Percentiles rank a stretch among this genome's conserved stretches.
Evolutionary conservation across 106 monocot species (phyloP).

Genomic region (Chionographis japonica): DNA sequence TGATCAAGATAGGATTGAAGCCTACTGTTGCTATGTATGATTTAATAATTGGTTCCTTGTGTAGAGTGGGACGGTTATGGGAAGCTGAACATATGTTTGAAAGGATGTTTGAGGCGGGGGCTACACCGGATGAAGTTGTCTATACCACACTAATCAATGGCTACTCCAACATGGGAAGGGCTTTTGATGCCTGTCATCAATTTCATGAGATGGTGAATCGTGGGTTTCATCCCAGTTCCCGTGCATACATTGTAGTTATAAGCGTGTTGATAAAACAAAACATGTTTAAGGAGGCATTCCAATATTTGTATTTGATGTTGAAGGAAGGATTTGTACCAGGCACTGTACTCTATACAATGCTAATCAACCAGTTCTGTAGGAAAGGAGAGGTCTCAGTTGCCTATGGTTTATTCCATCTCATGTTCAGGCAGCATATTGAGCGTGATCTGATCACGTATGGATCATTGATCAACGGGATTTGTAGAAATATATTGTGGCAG

Average conservation of each 20-base stretch:
- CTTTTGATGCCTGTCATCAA: slow-evolving; percentile 3
- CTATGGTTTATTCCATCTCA: background rate
- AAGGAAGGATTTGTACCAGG: slow-evolving; percentile 14
- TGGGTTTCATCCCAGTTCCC: slow-evolving; percentile 10
- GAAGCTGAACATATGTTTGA: slow-evolving; percentile 12
- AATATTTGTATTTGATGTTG: slow-evolving; percentile 11
- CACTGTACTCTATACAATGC: slow-evolving; percentile 17
- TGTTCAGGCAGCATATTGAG: slow-evolving; percentile 2
- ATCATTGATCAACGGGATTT: background rate
- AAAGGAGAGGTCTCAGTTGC: background rate
- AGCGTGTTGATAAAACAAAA: slow-evolving; percentile 13
- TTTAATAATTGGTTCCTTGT: slow-evolving; percentile 15
- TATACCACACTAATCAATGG: slow-evolving; percentile 16
- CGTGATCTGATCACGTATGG: background rate
- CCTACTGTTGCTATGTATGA: slow-evolving; percentile 13
- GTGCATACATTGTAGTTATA: slow-evolving; percentile 18
- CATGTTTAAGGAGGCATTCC: slow-evolving; percentile 8
- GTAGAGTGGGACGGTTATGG: background rate
- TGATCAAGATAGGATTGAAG: background rate
- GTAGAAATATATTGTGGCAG: background rate
- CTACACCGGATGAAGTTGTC: slow-evolving; percentile 12
- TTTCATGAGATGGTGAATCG: slow-evolving; percentile 11
- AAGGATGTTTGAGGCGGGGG: slow-evolving; percentile 10
- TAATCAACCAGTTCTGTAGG: slow-evolving; percentile 7
- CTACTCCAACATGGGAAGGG: slow-evolving; percentile 7